A percentile compares a stretch with the other conserved stretches of the same genome.
Evolutionary conservation across 2,329 filamentous ascomycete genomes (phyloP).

Genomic region (Trichophyton mentagrophytes): DNA sequence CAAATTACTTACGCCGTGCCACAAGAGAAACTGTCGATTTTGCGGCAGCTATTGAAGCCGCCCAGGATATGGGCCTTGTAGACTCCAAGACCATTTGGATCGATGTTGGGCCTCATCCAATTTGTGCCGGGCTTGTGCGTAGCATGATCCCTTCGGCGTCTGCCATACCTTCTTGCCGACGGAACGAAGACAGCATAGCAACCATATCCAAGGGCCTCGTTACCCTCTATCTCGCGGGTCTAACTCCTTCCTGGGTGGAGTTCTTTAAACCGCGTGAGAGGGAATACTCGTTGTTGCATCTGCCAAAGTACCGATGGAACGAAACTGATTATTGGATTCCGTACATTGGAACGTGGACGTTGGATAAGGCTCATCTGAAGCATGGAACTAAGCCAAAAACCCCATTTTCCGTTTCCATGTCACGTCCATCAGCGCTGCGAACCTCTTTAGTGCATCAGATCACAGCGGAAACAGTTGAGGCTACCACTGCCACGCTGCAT

Average conservation of each 20-base stretch:
- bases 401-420: not conserved
- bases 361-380: conserved; percentile 25
- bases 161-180: conserved; percentile 49
- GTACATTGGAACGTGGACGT: conserved; percentile 41
- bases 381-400: conserved; percentile 4
- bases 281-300: conserved; percentile 43
- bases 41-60: conserved; percentile 47
- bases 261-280: conserved; percentile 43
- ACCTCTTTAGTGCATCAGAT: not conserved
- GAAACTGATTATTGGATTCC: conserved; percentile 55
- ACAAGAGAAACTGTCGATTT: conserved; percentile 60
- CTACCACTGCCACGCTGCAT: conserved; percentile 48
- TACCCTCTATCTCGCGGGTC: conserved; percentile 48
- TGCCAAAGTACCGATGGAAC: conserved; percentile 58
- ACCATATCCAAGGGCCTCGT: conserved; percentile 44
- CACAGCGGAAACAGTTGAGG: conserved; percentile 20
- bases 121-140: conserved; percentile 55
- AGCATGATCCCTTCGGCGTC: conserved; percentile 44
- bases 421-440: not conserved
- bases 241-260: conserved; percentile 58
- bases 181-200: conserved; percentile 52
- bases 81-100: conserved; percentile 57
- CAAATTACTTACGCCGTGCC: conserved; percentile 23
- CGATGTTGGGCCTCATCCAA: conserved; percentile 61
- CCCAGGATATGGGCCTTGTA: conserved; percentile 45